Percentiles rank a stretch among this genome's conserved stretches.
Evolutionary conservation across 257 asterid genomes (phyloP).

Genomic region (Solanum verrucosum): DNA sequence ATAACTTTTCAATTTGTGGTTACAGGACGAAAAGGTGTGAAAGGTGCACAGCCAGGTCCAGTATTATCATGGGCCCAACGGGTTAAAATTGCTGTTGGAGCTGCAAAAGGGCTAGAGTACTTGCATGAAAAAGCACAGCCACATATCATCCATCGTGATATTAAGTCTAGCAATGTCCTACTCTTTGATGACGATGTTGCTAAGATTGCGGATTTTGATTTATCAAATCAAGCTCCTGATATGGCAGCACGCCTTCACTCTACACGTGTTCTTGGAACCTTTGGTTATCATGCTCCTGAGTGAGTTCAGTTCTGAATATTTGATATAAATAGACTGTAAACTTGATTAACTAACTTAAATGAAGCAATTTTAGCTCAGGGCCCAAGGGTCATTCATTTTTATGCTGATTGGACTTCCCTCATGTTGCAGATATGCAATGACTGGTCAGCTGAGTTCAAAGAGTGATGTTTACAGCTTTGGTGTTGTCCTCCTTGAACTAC

Average conservation of each 20-base stretch:
- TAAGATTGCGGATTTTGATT: constrained; percentile 73
- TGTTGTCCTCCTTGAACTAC: constrained; percentile 64
- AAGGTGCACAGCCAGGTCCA: constrained; percentile 80
- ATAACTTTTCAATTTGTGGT: background rate
- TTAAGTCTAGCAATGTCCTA: constrained; percentile 71
- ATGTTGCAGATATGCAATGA: constrained; percentile 65
- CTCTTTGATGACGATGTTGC: constrained; percentile 65
- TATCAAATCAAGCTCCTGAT: constrained; percentile 76
- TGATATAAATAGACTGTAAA: background rate
- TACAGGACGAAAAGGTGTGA: constrained; percentile 69
- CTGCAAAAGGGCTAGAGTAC: constrained; percentile 72
- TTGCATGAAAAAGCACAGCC: constrained; percentile 72
- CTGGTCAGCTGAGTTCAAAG: constrained; percentile 71
- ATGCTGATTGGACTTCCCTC: background rate
- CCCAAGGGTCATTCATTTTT: background rate
- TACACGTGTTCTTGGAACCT: constrained; percentile 79
- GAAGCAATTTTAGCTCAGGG: background rate
- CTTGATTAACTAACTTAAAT: background rate
- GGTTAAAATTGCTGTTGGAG: constrained; percentile 75
- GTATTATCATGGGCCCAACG: constrained; percentile 59
- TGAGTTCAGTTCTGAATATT: constrained; percentile 15
- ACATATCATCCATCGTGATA: constrained; percentile 66
- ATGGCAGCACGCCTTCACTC: constrained; percentile 85
- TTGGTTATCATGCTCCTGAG: constrained; percentile 89
- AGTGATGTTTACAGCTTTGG: constrained; percentile 28